These are phyloP conservation scores for Fusarium fujikuroi DNA, from an alignment of 2,329 filamentous ascomycete species.

Conservation along the genomic window DNA sequence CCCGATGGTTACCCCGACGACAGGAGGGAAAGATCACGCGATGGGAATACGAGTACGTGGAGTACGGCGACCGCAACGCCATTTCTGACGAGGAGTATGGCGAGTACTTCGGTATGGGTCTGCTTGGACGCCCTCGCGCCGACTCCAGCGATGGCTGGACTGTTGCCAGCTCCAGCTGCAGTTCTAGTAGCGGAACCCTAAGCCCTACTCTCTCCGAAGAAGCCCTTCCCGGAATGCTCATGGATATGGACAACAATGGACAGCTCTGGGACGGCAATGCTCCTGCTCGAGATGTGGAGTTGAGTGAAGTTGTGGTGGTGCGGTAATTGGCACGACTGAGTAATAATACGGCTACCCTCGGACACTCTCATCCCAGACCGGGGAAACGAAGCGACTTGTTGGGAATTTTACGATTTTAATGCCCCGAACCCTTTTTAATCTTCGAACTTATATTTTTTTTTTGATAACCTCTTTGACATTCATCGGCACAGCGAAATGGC, in stretches of 20 bases:
- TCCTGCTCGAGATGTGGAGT: slow-evolving; percentile 55
- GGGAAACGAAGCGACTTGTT: slow-evolving; percentile 15
- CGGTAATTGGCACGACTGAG: slow-evolving; percentile 45
- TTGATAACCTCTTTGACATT: slow-evolving; percentile 53
- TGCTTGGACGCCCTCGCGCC: slow-evolving; percentile 55
- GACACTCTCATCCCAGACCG: slow-evolving; percentile 25
- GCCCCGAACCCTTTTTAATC: slow-evolving; percentile 46
- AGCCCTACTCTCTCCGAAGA: slow-evolving; percentile 62
- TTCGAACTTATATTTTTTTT: slow-evolving; percentile 46
- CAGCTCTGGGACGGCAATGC: slow-evolving; percentile 43
- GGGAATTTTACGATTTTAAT: slow-evolving; percentile 47
- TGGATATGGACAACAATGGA: slow-evolving; percentile 52
- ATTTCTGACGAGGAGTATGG: slow-evolving; percentile 59
- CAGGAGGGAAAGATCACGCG: slow-evolving; percentile 87
- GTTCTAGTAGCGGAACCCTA: slow-evolving; percentile 60
- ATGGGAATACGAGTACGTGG: slow-evolving; percentile 96
- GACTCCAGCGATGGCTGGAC: slow-evolving; percentile 89
- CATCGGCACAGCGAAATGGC: slow-evolving; percentile 55
- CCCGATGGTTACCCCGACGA: slow-evolving; percentile 81
- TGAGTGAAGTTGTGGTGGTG: slow-evolving; percentile 58
- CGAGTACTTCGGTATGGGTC: slow-evolving; percentile 58
- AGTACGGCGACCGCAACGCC: slow-evolving; percentile 73
- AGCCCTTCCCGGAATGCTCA: slow-evolving; percentile 48
- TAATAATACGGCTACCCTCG: slow-evolving; percentile 1
- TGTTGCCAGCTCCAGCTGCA: slow-evolving; percentile 77